Evolutionary conservation across 192 early-diverging fungal species (phyloP).

Genomic region (Coemansia sp.): DNA sequence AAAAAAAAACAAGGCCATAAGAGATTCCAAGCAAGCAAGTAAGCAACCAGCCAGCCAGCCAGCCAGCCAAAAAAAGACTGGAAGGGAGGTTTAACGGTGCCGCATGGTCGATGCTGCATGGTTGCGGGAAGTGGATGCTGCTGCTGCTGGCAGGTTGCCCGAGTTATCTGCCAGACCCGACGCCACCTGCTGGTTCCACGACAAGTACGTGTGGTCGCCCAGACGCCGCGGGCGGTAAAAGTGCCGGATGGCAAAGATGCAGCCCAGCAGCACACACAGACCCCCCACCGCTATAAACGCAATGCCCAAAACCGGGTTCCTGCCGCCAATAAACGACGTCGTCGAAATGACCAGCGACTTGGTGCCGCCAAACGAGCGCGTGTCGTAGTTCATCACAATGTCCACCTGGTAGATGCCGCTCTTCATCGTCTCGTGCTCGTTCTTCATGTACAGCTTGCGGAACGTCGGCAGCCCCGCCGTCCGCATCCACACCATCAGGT

Average conservation of each 20-base stretch:
- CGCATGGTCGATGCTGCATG: too few relatives aligned
- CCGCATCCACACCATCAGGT: constrained; percentile 98
- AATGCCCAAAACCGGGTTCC: constrained; percentile 92
- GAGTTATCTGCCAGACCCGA: constrained; percentile 28
- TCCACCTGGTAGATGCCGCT: constrained; percentile 71
- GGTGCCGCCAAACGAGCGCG: constrained; percentile 84
- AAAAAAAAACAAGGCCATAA: too few relatives aligned
- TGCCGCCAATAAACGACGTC: constrained; percentile 92
- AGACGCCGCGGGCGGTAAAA: constrained; percentile 93
- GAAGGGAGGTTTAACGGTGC: too few relatives aligned
- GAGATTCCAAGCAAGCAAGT: too few relatives aligned
- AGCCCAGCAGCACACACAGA: constrained; percentile 82
- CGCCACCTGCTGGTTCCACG: constrained; percentile 83
- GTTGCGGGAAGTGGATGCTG: too few relatives aligned
- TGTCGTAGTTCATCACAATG: constrained; percentile 81
- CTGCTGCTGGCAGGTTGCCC: constrained; percentile 6
- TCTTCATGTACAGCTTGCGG: constrained; percentile 89
- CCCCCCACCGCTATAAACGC: constrained; percentile 94
- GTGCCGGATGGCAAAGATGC: constrained; percentile 85
- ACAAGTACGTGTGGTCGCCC: constrained; percentile 94
- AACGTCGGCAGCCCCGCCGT: constrained; percentile 94
- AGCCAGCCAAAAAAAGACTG: too few relatives aligned
- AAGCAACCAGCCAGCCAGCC: too few relatives aligned
- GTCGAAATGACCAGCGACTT: constrained; percentile 95
- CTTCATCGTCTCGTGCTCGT: constrained; percentile 59